Base-by-base conservation (phyloP, 1,284 basidiomycete species). In the Rhodotorula glutinis region DNA sequence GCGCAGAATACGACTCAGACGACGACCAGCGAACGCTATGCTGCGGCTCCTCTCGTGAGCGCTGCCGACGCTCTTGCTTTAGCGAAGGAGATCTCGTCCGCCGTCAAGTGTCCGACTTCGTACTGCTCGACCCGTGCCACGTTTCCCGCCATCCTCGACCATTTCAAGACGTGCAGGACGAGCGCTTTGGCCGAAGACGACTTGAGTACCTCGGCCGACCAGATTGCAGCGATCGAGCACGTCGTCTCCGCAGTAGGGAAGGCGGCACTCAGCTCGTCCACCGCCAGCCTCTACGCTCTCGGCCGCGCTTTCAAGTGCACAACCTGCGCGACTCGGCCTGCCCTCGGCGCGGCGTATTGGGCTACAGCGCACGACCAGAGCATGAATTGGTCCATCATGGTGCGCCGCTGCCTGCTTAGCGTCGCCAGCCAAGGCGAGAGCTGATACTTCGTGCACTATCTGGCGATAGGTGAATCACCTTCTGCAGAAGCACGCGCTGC, bases 111-210 rank as follows among this genome's bases (percentile, higher is more conserved):
- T 51, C 60, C 60, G 13, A 27, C 21, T 0, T 10, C 0, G 1
- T 10, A 14, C 19, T 66, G 65, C 47, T 11, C 8, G 7, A 38
- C 53, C 7, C 38, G 21, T n/a, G 40, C 30, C 7, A 57, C 57
- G 1, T 70, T 63, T 60, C 60, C 69, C 4, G 27, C 53, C 44
- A 65, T 70, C 49, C 55, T 70, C 38, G 63, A 62, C 13, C 69
- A 70, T 53, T 17, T 19, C 51, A 51, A 65, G 23, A 33, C 46
- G 33, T 64, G 66, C 62, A 33, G 46, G 14, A 1, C 11, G 1
- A 1, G 3, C 3, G 55, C 57, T 0, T 33, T 61, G 17, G 61
- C 55, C 2, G 43, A 9, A 8, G n/a, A 63, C 7, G 56, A 57
- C 23, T 40, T 65, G 46, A 11, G 19, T 19, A 62, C 60, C 7